These are phyloP conservation scores for Mucor piriformis DNA, from an alignment of 371 early-diverging fungal species.

Conservation along the genomic window DNA sequence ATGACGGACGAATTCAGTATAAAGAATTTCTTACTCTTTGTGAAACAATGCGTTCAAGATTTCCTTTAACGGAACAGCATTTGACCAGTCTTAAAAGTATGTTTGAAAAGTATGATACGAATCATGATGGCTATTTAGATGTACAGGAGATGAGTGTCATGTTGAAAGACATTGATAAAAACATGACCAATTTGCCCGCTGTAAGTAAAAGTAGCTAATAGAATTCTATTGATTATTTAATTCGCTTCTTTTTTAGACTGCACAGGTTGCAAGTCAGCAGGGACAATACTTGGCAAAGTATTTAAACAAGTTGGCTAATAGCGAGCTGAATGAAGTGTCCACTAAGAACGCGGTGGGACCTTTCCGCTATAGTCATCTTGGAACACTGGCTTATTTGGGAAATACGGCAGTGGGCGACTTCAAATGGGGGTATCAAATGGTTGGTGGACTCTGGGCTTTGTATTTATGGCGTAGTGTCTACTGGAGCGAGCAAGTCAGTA, in stretches of 20 bases:
- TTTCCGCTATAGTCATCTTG: slow-evolving; percentile 75
- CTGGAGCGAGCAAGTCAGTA: slow-evolving; percentile 64
- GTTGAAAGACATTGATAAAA: slow-evolving; percentile 64
- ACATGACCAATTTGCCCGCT: slow-evolving; percentile 76
- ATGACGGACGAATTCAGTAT: slow-evolving; percentile 47
- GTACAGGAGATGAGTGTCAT: slow-evolving; percentile 61
- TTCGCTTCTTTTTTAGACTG: slow-evolving; percentile 54
- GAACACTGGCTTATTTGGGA: slow-evolving; percentile 84
- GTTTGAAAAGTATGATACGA: slow-evolving; percentile 65
- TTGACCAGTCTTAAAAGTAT: slow-evolving; percentile 46
- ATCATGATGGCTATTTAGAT: slow-evolving; percentile 62
- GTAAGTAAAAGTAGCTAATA: no score
- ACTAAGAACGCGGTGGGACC: slow-evolving; percentile 36
- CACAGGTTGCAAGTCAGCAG: slow-evolving; percentile 90
- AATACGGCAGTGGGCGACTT: slow-evolving; percentile 74
- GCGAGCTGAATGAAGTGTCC: slow-evolving; percentile 4
- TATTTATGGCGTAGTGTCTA: slow-evolving; percentile 73
- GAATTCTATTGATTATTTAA: background rate
- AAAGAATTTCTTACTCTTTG: slow-evolving; percentile 22
- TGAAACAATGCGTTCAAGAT: slow-evolving; percentile 36
- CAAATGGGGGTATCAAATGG: slow-evolving; percentile 56
- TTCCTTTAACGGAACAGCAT: slow-evolving; percentile 62
- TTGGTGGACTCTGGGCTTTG: slow-evolving; percentile 63
- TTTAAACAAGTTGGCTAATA: slow-evolving; percentile 39
- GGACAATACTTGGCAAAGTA: slow-evolving; percentile 69